phyloP scores from a whole-genome alignment of 495 filamentous ascomycete species.

The Trichoderma virens region DNA sequence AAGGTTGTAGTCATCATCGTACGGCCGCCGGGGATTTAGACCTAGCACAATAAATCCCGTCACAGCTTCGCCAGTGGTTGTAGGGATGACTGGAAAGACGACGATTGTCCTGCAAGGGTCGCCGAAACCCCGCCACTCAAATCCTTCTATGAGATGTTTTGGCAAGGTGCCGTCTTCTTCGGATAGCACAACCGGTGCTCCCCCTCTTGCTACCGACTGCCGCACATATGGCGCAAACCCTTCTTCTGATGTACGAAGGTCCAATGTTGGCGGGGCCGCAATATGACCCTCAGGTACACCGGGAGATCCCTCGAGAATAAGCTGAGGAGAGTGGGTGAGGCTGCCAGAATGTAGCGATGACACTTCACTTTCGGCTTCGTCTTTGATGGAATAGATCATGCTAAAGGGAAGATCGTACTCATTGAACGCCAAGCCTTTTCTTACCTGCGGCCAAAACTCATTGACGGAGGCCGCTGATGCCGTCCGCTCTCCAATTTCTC shows the following conservation, averaged over 20 bases:
- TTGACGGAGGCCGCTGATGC: constrained; percentile 58
- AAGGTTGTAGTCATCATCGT: constrained; percentile 61
- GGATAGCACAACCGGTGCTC: constrained; percentile 50
- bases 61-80: constrained; percentile 50
- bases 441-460: constrained; percentile 52
- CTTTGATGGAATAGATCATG: constrained; percentile 53
- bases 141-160: constrained; percentile 46
- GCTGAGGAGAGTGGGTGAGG: constrained; percentile 42
- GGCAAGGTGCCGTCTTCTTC: constrained; percentile 52
- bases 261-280: constrained; percentile 43
- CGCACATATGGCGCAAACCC: constrained; percentile 60
- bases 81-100: constrained; percentile 62
- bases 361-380: constrained; percentile 52
- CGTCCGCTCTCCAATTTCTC: constrained; percentile 62
- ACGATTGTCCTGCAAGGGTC: constrained; percentile 58
- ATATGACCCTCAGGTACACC: constrained; percentile 55
- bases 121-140: constrained; percentile 57
- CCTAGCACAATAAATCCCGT: constrained; percentile 65
- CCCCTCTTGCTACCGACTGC: constrained; percentile 52
- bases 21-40: constrained; percentile 59
- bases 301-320: constrained; percentile 52
- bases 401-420: constrained; percentile 56
- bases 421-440: constrained; percentile 52
- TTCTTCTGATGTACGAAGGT: constrained; percentile 52
- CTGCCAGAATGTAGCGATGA: constrained; percentile 56